phyloP scores from a whole-genome alignment of 441 rosid species.

The Gossypium aridum region DNA sequence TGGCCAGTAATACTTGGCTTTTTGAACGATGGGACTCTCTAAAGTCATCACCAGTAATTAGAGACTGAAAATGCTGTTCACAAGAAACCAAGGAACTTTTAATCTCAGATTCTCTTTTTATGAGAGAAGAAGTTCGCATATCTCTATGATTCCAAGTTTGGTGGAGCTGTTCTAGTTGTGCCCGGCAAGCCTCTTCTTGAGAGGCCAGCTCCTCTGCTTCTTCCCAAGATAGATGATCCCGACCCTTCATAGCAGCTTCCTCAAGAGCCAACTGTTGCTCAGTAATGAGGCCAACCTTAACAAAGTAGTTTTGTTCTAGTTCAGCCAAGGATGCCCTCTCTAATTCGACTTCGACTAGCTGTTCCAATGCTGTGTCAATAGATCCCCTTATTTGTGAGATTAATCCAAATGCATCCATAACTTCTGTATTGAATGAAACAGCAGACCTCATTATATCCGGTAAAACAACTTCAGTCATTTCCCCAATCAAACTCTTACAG shows the following conservation, averaged over 20 bases:
- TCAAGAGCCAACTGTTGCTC: constrained; percentile 89
- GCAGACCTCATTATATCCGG: constrained; percentile 68
- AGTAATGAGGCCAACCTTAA: constrained; percentile 81
- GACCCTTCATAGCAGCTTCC: constrained; percentile 81
- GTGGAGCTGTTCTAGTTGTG: constrained; percentile 82
- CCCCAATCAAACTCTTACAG: constrained; percentile 53
- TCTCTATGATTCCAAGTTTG: constrained; percentile 90
- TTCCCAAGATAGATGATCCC: constrained; percentile 98
- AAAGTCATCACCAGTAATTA: constrained; percentile 46
- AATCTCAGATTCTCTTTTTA: constrained; percentile 65
- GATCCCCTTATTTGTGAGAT: constrained; percentile 84
- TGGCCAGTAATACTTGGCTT: constrained; percentile 58
- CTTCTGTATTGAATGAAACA: constrained; percentile 69
- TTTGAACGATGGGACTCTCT: constrained; percentile 44
- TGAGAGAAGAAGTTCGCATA: constrained; percentile 54
- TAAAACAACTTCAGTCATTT: constrained; percentile 70
- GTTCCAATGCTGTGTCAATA: constrained; percentile 77
- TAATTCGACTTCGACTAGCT: constrained; percentile 72
- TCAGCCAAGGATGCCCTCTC: constrained; percentile 81
- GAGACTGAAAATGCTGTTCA: constrained; percentile 60
- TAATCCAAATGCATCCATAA: constrained; percentile 86
- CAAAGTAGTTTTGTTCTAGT: constrained; percentile 81
- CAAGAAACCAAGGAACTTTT: constrained; percentile 53
- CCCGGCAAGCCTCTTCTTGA: constrained; percentile 96
- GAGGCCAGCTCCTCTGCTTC: constrained; percentile 99